Conservation (phyloP, 345 rosid species). For the Anacardium occidentale region DNA sequence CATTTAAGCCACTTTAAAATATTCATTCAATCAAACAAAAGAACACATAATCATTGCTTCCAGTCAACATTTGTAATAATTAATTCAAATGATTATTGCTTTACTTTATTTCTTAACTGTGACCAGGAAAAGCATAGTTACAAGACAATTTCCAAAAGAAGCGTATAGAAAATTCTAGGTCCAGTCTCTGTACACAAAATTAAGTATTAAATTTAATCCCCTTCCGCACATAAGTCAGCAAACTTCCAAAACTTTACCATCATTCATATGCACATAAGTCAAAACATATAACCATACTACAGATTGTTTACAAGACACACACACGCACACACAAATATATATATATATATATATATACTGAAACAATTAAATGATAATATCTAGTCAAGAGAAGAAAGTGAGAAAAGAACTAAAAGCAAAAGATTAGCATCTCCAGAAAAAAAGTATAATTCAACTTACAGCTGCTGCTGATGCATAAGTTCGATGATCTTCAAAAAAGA, state of each 20-base stretch:
- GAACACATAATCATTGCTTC: conserved; percentile 8
- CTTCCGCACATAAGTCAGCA: background rate
- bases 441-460: conserved; percentile 52
- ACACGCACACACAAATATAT: too few relatives aligned
- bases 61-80: background rate
- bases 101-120: background rate
- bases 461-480: conserved; percentile 81
- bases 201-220: background rate
- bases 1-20: conserved; percentile 6
- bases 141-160: background rate
- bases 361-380: conserved; percentile 16
- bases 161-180: background rate
- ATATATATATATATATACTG: background rate
- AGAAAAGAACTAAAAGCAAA: background rate
- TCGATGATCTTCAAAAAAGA: conserved; percentile 87
- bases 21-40: background rate
- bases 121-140: background rate
- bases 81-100: background rate
- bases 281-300: conserved; percentile 1
- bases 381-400: conserved; percentile 12
- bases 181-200: background rate
- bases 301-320: background rate
- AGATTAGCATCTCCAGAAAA: conserved; percentile 8
- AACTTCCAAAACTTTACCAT: too few relatives aligned
- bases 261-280: background rate